Evolutionary conservation across 768 basidiomycete species (phyloP), one percentile per base, ranked within the genome.

Genomic region (Rhizopogon vinicolor): DNA sequence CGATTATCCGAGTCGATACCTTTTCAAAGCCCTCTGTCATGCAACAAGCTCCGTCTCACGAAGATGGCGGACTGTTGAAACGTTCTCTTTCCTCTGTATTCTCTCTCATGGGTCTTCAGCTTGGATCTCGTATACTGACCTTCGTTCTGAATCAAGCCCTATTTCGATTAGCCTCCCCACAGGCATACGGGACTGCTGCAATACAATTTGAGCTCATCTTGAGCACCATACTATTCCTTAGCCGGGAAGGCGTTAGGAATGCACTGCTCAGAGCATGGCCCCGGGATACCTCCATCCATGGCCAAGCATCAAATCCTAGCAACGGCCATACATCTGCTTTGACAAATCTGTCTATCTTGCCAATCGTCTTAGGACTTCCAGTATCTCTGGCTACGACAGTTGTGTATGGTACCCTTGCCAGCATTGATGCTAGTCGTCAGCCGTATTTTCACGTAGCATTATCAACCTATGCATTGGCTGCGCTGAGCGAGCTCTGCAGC

Each of bases 141-240:
- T 99, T 97, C 68, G 66, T 78, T 5, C 78, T 99, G 25, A 98
- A 98, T 71, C 95, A 97, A 69, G 81, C 83, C 0, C 78, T 98
- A 12, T 77, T 98, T 41, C 85, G 93, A 1, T 77, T 94, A 29
- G 86, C 89, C 2, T 86, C 92, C 0, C 94, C 95, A 1, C 81
- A 82, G 35, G 88, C 87, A 13, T 95, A 92, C 66, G 89, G 96
- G 9, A 93, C 91, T 0, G 93, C 92, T 14, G 84, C 93, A 0
- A 89, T 99, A 58, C 95, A 97, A 63, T 93, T 98, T 70, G 97
- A 98, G 67, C 82, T 98, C 28, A 66, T 98, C 25, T 79, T 91
- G 44, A 91, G 87, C 61, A 93, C 93, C 10, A 90, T 95, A 63
- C 77, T 98, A 43, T 98, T 98, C 69, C 77, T 98, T 7, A 87